Evolutionary conservation across 139 green algal species (phyloP).

Genomic region (Tetraselmis chui): DNA sequence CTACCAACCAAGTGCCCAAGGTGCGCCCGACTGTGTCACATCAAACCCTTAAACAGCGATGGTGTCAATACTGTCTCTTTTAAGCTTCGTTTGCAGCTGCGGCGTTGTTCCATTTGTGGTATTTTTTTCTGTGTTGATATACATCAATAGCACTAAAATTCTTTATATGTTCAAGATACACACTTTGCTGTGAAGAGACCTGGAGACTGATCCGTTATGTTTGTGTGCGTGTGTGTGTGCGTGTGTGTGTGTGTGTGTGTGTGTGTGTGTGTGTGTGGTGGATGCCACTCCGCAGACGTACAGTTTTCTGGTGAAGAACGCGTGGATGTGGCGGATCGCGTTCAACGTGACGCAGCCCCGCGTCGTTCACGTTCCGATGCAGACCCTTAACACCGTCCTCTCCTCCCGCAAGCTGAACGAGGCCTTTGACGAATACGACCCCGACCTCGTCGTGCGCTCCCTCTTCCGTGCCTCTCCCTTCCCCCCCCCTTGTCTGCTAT

Average conservation of each 20-base stretch:
- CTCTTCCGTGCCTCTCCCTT: too few relatives aligned
- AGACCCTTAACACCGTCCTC: conserved; percentile 32
- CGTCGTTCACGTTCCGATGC: conserved; percentile 63
- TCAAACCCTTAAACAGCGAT: too few relatives aligned
- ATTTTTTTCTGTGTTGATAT: too few relatives aligned
- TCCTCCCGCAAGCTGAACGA: conserved; percentile 25
- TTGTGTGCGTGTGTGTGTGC: not conserved
- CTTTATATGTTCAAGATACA: too few relatives aligned
- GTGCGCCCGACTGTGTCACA: too few relatives aligned
- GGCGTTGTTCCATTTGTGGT: too few relatives aligned
- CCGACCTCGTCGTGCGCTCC: conserved; percentile 39
- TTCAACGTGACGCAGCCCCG: conserved; percentile 59
- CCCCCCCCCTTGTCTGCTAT: too few relatives aligned
- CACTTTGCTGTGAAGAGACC: too few relatives aligned
- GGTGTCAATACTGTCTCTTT: too few relatives aligned
- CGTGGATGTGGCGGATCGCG: conserved; percentile 62
- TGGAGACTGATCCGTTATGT: not conserved
- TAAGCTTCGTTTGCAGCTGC: too few relatives aligned
- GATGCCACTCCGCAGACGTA: conserved; percentile 48
- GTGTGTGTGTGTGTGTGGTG: not conserved
- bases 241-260: not conserved
- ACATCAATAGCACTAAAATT: too few relatives aligned
- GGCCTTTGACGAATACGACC: conserved; percentile 59
- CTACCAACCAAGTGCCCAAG: conserved; percentile 82
- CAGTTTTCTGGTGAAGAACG: conserved; percentile 84